Percentiles rank a stretch among this genome's conserved stretches.
phyloP scores from a whole-genome alignment of 2,329 filamentous ascomycete genomes.

The Epicoccum nigrum region DNA sequence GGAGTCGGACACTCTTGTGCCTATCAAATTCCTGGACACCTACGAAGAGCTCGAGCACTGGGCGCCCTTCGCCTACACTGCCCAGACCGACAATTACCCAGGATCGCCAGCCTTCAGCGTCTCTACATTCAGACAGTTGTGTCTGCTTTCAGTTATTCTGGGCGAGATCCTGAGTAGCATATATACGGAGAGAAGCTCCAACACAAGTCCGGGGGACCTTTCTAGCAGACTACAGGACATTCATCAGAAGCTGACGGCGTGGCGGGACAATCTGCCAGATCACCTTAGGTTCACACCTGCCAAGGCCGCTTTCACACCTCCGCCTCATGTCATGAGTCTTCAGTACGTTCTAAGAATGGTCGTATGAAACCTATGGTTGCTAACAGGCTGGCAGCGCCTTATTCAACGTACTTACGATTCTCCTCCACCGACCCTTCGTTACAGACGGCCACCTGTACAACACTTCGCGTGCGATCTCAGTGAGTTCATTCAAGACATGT shows the following conservation, averaged over 20 bases:
- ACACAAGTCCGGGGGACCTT: conserved; percentile 44
- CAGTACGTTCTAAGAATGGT: conserved; percentile 29
- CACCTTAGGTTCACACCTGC: conserved; percentile 51
- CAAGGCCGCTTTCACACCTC: conserved; percentile 34
- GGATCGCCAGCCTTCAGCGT: conserved; percentile 50
- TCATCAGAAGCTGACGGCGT: conserved; percentile 51
- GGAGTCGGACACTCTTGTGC: conserved; percentile 54
- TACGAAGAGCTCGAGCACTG: conserved; percentile 62
- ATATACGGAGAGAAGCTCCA: conserved; percentile 49
- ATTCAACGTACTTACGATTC: conserved; percentile 59
- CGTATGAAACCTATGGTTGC: too few relatives aligned
- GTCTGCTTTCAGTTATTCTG: conserved; percentile 54
- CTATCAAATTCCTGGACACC: conserved; percentile 56
- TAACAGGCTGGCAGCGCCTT: conserved; percentile 44
- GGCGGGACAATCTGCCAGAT: conserved; percentile 51
- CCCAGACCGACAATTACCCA: conserved; percentile 33
- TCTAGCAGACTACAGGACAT: conserved; percentile 46
- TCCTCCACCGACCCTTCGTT: conserved; percentile 61
- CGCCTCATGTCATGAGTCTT: conserved; percentile 44
- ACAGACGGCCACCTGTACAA: conserved; percentile 57
- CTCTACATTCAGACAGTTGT: conserved; percentile 52
- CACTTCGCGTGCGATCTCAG: conserved; percentile 48
- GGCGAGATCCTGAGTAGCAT: conserved; percentile 50
- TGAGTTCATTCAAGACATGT: conserved; percentile 54
- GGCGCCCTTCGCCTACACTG: conserved; percentile 51